phyloP scores from a whole-genome alignment of 345 rosid genomes.

The Hibiscus tridactylites region DNA sequence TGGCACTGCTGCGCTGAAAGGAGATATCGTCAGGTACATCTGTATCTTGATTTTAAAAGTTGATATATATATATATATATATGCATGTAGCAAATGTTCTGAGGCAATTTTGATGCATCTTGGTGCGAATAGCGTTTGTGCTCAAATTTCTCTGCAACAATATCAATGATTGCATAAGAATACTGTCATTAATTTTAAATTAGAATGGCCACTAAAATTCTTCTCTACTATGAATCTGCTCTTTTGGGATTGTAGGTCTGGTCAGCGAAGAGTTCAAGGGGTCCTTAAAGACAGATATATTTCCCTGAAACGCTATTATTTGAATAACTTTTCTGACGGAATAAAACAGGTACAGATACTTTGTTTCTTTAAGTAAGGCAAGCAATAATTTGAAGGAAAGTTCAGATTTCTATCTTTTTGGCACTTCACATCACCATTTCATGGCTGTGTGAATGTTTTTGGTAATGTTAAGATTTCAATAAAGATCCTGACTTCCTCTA shows the following conservation, averaged over 20 bases:
- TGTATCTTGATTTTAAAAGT: background rate
- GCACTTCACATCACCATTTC: background rate
- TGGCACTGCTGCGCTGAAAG: constrained; percentile 95
- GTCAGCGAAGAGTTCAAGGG: constrained; percentile 80
- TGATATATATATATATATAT: background rate
- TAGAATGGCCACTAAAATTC: background rate
- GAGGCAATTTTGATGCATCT: background rate
- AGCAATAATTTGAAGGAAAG: background rate
- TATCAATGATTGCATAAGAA: background rate
- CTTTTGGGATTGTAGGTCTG: constrained; percentile 40
- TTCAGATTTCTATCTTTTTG: background rate
- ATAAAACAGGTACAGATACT: constrained; percentile 60
- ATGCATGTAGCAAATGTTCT: background rate
- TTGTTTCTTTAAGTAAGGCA: background rate
- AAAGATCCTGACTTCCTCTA: background rate
- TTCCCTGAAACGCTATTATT: constrained; percentile 79
- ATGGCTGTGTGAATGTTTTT: background rate
- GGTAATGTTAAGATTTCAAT: background rate
- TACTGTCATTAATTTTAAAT: background rate
- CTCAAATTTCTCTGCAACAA: background rate
- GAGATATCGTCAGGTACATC: constrained; percentile 83
- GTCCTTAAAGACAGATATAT: constrained; percentile 69
- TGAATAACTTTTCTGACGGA: constrained; percentile 91
- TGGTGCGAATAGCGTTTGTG: background rate
- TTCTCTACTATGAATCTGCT: background rate